A percentile compares a stretch with the other conserved stretches of the same genome.
phyloP scores from a whole-genome alignment of 176 grass and related monocot species.

The Cocos nucifera region DNA sequence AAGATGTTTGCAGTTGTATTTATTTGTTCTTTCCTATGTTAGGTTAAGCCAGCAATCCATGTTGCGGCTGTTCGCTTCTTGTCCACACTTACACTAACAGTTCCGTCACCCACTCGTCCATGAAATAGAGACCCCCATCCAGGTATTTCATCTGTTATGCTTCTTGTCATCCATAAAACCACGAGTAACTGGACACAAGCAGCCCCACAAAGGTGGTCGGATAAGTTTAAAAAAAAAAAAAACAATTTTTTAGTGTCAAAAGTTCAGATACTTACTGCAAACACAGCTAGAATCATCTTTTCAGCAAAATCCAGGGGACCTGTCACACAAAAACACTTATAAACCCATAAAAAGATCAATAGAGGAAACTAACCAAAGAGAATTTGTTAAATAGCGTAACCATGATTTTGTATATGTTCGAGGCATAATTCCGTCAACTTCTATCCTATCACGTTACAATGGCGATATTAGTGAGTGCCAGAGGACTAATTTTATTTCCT shows the following conservation, averaged over 20 bases:
- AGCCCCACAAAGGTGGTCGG: neutral
- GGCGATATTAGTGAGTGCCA: no score
- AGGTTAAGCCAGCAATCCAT: no score
- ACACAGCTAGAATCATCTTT: conserved; percentile 14
- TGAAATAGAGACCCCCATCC: conserved; percentile 14
- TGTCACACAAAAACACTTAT: neutral
- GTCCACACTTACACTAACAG: conserved; percentile 11
- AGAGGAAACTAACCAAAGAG: no score
- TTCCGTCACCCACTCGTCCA: conserved; percentile 12
- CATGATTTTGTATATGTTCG: no score
- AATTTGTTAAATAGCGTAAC: no score
- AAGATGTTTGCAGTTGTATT: neutral
- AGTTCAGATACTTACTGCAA: conserved; percentile 7
- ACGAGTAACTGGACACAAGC: conserved; percentile 1
- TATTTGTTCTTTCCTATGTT: no score
- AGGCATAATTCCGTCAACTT: no score
- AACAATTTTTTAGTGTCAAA: no score
- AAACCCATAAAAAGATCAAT: no score
- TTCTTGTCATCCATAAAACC: conserved; percentile 17
- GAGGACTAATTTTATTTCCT: no score
- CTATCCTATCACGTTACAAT: no score
- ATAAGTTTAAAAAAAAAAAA: neutral
- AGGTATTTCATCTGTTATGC: conserved; percentile 12
- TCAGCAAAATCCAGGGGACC: conserved; percentile 17
- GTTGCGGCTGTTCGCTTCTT: no score